Conservation (phyloP, 192 early-diverging fungal genomes). For the Cetraspora pellucida region DNA sequence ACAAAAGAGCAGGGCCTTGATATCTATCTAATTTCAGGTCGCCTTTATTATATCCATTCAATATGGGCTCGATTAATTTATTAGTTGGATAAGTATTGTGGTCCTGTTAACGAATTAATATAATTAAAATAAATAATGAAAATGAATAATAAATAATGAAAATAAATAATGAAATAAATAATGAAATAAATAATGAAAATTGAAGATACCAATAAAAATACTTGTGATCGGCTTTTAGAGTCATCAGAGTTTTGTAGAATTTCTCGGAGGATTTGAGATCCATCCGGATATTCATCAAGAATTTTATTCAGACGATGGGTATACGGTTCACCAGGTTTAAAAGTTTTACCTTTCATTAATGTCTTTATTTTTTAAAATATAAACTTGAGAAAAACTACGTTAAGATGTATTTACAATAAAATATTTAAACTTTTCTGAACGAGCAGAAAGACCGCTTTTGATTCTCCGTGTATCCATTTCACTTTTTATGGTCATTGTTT, state of each 20-base stretch:
- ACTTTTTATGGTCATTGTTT: too few species aligned
- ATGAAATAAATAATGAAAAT: too few species aligned
- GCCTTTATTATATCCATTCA: not conserved
- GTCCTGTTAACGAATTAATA: too few species aligned
- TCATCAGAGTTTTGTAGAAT: constrained; percentile 48
- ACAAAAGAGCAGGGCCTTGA: constrained; percentile 35
- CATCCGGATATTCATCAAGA: constrained; percentile 48
- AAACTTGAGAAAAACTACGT: too few species aligned
- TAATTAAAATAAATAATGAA: too few species aligned
- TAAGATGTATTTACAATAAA: too few species aligned
- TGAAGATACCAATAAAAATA: not conserved
- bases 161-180: too few species aligned
- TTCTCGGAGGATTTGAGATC: constrained; percentile 46
- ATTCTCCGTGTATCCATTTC: too few species aligned
- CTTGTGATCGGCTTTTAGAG: not conserved
- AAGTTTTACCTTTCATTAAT: not conserved
- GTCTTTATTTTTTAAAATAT: too few species aligned
- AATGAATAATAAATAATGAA: too few species aligned
- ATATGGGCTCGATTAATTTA: not conserved
- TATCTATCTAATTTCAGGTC: constrained; percentile 17
- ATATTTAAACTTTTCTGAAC: too few species aligned
- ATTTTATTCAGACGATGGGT: constrained; percentile 39
- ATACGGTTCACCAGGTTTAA: constrained; percentile 34
- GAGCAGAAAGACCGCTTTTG: too few species aligned
- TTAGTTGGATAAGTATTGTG: not conserved